A percentile compares a stretch with the other conserved stretches of the same genome.
These are phyloP conservation scores for Hapsidospora chrysogenum DNA, from an alignment of 495 filamentous ascomycete genomes.

Conservation along the genomic window DNA sequence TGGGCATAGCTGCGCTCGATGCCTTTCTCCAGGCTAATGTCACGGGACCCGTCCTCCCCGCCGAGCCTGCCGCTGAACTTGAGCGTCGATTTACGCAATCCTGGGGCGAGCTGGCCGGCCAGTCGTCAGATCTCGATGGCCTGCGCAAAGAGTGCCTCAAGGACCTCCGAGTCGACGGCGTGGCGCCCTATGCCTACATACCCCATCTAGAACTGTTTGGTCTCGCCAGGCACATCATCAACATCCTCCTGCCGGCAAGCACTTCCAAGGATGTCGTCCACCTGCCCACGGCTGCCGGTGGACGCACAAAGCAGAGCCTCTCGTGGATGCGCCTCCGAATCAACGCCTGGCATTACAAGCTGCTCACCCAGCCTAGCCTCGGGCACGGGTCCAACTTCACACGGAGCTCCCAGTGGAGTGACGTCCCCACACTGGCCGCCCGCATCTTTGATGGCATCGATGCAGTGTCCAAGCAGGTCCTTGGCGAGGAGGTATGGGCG, in stretches of 20 bases:
- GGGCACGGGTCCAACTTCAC: slow-evolving; percentile 31
- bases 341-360: slow-evolving; percentile 75
- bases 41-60: slow-evolving; percentile 60
- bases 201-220: slow-evolving; percentile 69
- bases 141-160: slow-evolving; percentile 28
- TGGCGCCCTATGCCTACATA: slow-evolving; percentile 69
- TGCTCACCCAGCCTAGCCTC: slow-evolving; percentile 57
- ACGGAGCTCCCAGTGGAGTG: slow-evolving; percentile 27
- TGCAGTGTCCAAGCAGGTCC: slow-evolving; percentile 23
- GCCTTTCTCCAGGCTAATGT: slow-evolving; percentile 86
- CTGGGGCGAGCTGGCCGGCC: background rate
- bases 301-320: slow-evolving; percentile 8
- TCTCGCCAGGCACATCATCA: slow-evolving; percentile 54
- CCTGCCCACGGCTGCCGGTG: background rate
- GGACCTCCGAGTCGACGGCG: slow-evolving; percentile 65
- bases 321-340: slow-evolving; percentile 47
- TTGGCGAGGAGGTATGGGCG: slow-evolving; percentile 11
- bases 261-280: slow-evolving; percentile 3
- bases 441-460: slow-evolving; percentile 29
- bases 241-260: slow-evolving; percentile 13
- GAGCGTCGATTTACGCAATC: slow-evolving; percentile 12
- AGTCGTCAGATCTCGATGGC: background rate
- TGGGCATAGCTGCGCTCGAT: slow-evolving; percentile 58
- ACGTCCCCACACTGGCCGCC: slow-evolving; percentile 29
- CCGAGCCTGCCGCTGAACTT: slow-evolving; percentile 15